Percentiles rank a stretch among this genome's conserved stretches.
Conservation (phyloP, 23 red algal genomes). For the Agarophyton chilense region DNA sequence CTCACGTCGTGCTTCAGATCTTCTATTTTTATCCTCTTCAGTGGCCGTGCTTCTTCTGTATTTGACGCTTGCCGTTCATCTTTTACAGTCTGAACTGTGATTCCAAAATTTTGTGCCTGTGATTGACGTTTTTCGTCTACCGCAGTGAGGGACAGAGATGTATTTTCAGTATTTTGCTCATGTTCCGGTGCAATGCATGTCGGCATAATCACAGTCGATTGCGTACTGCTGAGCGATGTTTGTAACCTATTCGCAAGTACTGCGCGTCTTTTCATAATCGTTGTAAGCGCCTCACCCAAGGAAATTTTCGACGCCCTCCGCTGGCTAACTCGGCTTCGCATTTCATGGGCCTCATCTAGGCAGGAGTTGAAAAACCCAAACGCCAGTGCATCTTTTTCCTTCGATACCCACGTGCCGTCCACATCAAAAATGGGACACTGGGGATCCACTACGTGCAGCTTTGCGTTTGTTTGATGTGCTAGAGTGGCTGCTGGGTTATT, state of each 20-base stretch:
- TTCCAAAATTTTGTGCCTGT: background rate
- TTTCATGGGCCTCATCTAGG: constrained; percentile 63
- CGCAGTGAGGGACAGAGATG: background rate
- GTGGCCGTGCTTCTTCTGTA: background rate
- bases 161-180: background rate
- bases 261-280: constrained; percentile 24
- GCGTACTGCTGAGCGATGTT: background rate
- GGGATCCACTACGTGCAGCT: constrained; percentile 43
- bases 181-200: background rate
- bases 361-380: constrained; percentile 75
- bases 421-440: constrained; percentile 86
- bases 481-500: constrained; percentile 82
- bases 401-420: constrained; percentile 66
- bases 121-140: background rate
- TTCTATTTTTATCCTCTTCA: background rate
- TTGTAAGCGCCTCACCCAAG: constrained; percentile 58
- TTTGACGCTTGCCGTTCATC: background rate
- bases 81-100: background rate
- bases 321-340: background rate
- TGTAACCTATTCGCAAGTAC: background rate
- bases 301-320: constrained; percentile 19
- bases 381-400: constrained; percentile 55
- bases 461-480: constrained; percentile 60
- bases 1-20: background rate
- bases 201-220: background rate